phyloP scores from a whole-genome alignment of 768 basidiomycete species.

The Leccinellum luteum region DNA sequence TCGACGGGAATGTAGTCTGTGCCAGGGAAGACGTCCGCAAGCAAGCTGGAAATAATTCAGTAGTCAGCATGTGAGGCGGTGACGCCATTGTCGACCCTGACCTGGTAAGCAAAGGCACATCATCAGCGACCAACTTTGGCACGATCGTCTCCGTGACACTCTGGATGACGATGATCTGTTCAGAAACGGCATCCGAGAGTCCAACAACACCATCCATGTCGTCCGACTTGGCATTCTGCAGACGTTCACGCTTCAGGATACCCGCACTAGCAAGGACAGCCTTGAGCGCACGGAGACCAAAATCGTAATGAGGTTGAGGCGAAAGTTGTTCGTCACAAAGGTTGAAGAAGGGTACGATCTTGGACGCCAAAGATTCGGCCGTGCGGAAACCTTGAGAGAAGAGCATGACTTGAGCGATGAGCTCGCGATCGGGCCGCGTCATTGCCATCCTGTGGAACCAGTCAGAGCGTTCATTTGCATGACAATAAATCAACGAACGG shows the following conservation, averaged over 20 bases:
- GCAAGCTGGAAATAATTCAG: constrained; percentile 50
- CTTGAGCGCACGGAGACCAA: constrained; percentile 95
- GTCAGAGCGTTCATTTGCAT: constrained; percentile 7
- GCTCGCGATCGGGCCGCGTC: constrained; percentile 96
- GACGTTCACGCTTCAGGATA: constrained; percentile 91
- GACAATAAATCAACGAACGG: constrained; percentile 54
- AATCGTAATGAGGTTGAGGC: constrained; percentile 97
- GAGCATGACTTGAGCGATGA: constrained; percentile 99
- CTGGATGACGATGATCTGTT: constrained; percentile 97
- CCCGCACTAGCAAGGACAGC: constrained; percentile 96
- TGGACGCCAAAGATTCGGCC: constrained; percentile 95
- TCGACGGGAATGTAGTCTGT: constrained; percentile 89
- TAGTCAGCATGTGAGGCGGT: background rate
- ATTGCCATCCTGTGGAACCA: constrained; percentile 80
- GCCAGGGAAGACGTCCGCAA: constrained; percentile 97
- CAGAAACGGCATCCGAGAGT: constrained; percentile 72
- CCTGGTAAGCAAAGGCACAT: constrained; percentile 93
- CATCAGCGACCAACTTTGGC: constrained; percentile 95
- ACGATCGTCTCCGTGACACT: constrained; percentile 99
- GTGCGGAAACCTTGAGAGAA: constrained; percentile 99
- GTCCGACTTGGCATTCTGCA: constrained; percentile 48
- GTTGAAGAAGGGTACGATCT: constrained; percentile 99
- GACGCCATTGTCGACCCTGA: constrained; percentile 31
- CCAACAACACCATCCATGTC: constrained; percentile 43
- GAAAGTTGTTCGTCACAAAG: constrained; percentile 97